A percentile compares a stretch with the other conserved stretches of the same genome.
Conservation (phyloP, 73 alveolate species). For the Symbiodinium natans region DNA sequence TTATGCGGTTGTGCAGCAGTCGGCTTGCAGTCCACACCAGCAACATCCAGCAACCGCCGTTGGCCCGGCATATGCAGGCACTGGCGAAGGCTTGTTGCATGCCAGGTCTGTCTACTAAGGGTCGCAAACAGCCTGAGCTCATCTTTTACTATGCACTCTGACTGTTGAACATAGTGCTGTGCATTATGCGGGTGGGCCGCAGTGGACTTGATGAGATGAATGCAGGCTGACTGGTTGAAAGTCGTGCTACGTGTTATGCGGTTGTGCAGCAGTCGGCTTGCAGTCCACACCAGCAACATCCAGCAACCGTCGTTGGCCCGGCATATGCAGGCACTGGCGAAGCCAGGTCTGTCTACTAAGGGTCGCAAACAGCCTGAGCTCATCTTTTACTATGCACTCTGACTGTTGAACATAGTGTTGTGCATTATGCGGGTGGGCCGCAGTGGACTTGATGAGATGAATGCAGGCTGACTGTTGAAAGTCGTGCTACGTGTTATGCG, state of each 20-base stretch:
- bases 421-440: conserved; percentile 75
- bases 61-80: conserved; percentile 15
- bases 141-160: conserved; percentile 3
- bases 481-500: no score
- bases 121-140: not conserved
- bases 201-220: no score
- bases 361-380: not conserved
- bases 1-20: not conserved
- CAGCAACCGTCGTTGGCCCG: not conserved
- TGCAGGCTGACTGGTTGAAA: not conserved
- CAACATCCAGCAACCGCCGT: not conserved
- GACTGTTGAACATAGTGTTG: not conserved
- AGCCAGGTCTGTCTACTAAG: conserved; percentile 6
- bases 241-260: not conserved
- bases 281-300: not conserved
- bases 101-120: conserved; percentile 13
- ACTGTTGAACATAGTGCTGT: not conserved
- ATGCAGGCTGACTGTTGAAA: no score
- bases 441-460: no score
- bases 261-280: not conserved
- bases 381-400: conserved; percentile 52
- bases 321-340: conserved; percentile 55
- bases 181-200: not conserved
- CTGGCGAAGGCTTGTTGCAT: not conserved
- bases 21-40: not conserved